Base-by-base conservation (phyloP, 768 basidiomycete genomes). In the Chlorophyllum brunneum region DNA sequence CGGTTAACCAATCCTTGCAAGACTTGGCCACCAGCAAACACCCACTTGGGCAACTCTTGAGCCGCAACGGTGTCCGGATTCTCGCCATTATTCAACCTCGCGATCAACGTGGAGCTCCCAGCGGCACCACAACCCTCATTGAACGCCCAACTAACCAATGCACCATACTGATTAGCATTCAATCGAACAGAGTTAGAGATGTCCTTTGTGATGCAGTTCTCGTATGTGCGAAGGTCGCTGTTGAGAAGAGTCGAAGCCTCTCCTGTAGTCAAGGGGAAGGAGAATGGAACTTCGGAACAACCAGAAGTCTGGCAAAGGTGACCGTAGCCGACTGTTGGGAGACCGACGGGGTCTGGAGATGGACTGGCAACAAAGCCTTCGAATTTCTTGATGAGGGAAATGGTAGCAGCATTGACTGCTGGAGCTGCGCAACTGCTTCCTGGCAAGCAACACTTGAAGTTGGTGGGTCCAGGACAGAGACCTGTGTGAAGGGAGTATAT, bases 321-420 rank as follows among this genome's bases (percentile, higher is more conserved):
- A 9, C 68, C 68, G 55, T 64, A 71, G 20, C 70, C 70, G 40
- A 69, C 70, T 23, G 68, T 70, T 7, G 67, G 67, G 31, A 70
- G 61, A 20, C 66, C 67, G 23, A 69, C 65, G 29, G 69, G 69
- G 55, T 71, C 69, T 11, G 68, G 69, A 16, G 60, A 59, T n/a
- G 69, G 69, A 22, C 56, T 55, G 16, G 65, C 24, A 15, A 71
- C 69, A 53, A 71, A 71, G n/a, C 68, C 67, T 60, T 70, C 68
- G 45, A 60, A 68, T 11, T 51, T 13, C 40, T 70, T 68, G 56
- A 70, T 67, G 30, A 66, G 49, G 23, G 55, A 53, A 48, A 68
- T 40, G 2, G 67, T 68, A 13, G 65, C 65, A 37, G 51, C 50
- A 55, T 69, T 70, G 41, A 67, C 64, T 8, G 56, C 27, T 4